phyloP scores from a whole-genome alignment of 2,329 filamentous ascomycete genomes.

The Ophiostoma sp. region DNA sequence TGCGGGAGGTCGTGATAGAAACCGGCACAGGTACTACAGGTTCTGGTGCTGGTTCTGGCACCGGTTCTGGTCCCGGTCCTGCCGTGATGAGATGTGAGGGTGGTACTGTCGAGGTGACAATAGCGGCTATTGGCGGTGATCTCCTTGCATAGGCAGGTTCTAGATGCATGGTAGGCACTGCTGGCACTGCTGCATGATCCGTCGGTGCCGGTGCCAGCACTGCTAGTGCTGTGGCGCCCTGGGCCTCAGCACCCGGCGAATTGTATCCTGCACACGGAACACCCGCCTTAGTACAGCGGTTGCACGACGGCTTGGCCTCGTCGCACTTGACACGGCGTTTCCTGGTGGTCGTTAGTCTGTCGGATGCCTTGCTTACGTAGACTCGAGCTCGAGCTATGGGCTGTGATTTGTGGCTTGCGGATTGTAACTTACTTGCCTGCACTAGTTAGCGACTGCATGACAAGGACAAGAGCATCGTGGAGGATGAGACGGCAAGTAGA shows the following conservation, averaged over 20 bases:
- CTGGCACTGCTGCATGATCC: not conserved
- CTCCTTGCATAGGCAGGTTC: not conserved
- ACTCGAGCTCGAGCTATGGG: not conserved
- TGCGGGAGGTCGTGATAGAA: not conserved
- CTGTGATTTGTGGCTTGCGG: too few relatives aligned
- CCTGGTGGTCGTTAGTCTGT: conserved; percentile 17
- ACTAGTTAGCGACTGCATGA: not conserved
- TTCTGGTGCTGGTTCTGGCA: too few relatives aligned
- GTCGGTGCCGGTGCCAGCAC: not conserved
- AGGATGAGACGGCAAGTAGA: not conserved
- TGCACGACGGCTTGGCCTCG: conserved; percentile 31
- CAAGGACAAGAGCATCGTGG: not conserved
- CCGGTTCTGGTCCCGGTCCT: not conserved
- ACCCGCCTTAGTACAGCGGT: conserved; percentile 29
- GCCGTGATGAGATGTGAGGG: not conserved
- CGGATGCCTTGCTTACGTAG: not conserved
- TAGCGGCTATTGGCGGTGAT: not conserved
- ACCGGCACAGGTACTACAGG: too few relatives aligned
- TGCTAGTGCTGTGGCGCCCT: not conserved
- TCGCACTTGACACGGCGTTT: conserved; percentile 30
- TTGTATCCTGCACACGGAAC: not conserved
- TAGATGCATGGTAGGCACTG: not conserved
- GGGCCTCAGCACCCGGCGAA: not conserved
- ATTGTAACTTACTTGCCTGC: conserved; percentile 4
- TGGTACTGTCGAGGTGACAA: not conserved